Base-by-base conservation (phyloP, 371 early-diverging fungal genomes). In the Enterospora canceri region DNA sequence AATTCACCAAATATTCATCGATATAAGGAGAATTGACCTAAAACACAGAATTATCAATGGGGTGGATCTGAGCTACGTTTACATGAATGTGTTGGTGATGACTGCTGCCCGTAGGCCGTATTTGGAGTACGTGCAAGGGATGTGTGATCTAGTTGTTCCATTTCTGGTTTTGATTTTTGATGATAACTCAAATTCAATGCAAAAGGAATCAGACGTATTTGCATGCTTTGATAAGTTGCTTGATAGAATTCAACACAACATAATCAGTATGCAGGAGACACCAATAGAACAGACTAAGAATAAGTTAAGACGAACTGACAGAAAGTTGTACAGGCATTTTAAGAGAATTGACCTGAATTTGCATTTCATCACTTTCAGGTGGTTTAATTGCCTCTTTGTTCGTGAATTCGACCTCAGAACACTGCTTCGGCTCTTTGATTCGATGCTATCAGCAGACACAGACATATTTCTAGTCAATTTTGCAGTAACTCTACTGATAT, bases 361-460 rank as follows among this genome's bases (percentile, higher is more conserved):
- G 74, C 89, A 94, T 55, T 93, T 94, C 76, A 92, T 94, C 84
- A 89, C 91, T 18, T 94, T 95, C 75, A 84, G 97, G 46, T 97
- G 97, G 97, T 91, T 95, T 87, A 94, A 93, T 77, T 97, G 97
- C 74, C 76, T 97, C 58, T 81, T 94, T 74, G 89, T 93, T 88
- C 84, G 97, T 46, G 97, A 97, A 78, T 78, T 95, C 34, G 84
- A 87, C 18, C 77, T 94, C 12, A 74, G 82, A 34, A 84, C 84
- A 65, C 90, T 86, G 12, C 86, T 93, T 32, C 87, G 93, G 29
- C 90, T 97, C 87, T 94, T 96, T 92, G 96, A 95, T 71, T 91
- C 92, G 3, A 92, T 94, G 70, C 62, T 78, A 21, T 48, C 65
- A 0, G 81, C 86, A 19, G 87, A 88, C 1, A 92, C 93, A 73